Evolutionary conservation across 129 eudicot genomes (phyloP).

Genomic region (Chrysanthemum lavandulifolium): DNA sequence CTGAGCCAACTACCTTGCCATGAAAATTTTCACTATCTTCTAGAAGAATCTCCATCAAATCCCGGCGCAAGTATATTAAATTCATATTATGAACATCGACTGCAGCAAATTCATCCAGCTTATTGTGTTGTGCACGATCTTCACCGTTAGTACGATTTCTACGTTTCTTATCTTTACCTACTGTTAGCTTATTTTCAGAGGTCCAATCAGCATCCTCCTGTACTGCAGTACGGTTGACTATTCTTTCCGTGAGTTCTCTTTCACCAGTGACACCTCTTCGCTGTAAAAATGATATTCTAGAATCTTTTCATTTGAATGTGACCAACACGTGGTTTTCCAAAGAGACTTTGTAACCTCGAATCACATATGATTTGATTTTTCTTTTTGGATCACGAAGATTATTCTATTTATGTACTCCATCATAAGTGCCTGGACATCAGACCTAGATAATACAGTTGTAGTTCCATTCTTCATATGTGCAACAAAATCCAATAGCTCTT

Average conservation of each 20-base stretch:
- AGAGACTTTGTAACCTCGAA: constrained; percentile 56
- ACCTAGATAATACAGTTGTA: constrained; percentile 59
- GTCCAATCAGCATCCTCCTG: constrained; percentile 44
- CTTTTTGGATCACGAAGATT: constrained; percentile 69
- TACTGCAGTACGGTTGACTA: constrained; percentile 35
- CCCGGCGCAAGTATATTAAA: constrained; percentile 72
- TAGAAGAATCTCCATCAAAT: constrained; percentile 65
- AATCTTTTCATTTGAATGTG: constrained; percentile 83
- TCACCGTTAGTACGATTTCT: constrained; percentile 53
- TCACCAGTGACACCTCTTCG: constrained; percentile 45
- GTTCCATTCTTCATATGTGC: constrained; percentile 78
- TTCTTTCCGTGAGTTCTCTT: constrained; percentile 47
- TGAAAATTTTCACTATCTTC: constrained; percentile 61
- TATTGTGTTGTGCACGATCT: constrained; percentile 48
- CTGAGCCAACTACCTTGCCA: constrained; percentile 77
- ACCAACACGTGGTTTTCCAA: constrained; percentile 69
- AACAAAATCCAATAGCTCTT: constrained; percentile 83
- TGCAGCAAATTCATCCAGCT: constrained; percentile 81
- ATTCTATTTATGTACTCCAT: constrained; percentile 74
- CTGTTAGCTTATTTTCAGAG: constrained; percentile 25
- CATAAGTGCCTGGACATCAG: constrained; percentile 73
- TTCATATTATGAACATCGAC: constrained; percentile 84
- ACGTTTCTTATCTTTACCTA: constrained; percentile 52
- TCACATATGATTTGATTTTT: constrained; percentile 89
- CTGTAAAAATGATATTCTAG: constrained; percentile 57